phyloP scores from a whole-genome alignment of 2,329 filamentous ascomycete genomes.

The Plenodomus biglobosus region DNA sequence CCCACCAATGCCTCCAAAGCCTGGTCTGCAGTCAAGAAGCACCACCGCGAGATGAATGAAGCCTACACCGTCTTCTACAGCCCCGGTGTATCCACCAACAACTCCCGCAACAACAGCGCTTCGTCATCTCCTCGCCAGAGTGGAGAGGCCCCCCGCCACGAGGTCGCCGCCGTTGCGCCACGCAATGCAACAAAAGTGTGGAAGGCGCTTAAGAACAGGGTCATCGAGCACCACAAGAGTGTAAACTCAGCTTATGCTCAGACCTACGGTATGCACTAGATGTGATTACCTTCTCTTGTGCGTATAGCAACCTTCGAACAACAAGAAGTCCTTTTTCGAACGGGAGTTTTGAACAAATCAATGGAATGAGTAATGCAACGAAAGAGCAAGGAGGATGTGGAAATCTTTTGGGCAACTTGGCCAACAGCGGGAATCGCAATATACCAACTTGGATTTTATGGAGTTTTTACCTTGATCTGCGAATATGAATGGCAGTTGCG shows the following conservation, averaged over 20 bases:
- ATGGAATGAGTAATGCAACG: background rate
- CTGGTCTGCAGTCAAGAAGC: slow-evolving; percentile 35
- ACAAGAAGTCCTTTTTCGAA: background rate
- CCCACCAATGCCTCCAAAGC: slow-evolving; percentile 25
- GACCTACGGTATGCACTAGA: slow-evolving; percentile 11
- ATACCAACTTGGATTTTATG: background rate
- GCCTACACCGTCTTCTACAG: slow-evolving; percentile 34
- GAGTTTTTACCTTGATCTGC: too few relatives aligned
- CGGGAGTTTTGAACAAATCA: background rate
- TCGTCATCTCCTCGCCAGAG: slow-evolving; percentile 16
- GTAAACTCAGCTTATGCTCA: slow-evolving; percentile 27
- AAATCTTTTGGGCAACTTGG: background rate
- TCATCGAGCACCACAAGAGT: slow-evolving; percentile 35
- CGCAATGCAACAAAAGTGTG: slow-evolving; percentile 29
- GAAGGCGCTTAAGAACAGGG: slow-evolving; percentile 29
- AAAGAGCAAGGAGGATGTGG: background rate
- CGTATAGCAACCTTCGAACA: too few relatives aligned
- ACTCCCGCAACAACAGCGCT: slow-evolving; percentile 11
- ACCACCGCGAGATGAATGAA: slow-evolving; percentile 35
- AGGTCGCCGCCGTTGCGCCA: slow-evolving; percentile 10
- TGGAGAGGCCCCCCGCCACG: slow-evolving; percentile 12
- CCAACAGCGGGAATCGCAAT: background rate
- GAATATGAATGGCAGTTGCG: too few relatives aligned
- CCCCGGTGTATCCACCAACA: slow-evolving; percentile 12
- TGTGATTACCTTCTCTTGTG: background rate